Conservation (phyloP, 805 yeast species). For the Myxozyma mucilagina region DNA sequence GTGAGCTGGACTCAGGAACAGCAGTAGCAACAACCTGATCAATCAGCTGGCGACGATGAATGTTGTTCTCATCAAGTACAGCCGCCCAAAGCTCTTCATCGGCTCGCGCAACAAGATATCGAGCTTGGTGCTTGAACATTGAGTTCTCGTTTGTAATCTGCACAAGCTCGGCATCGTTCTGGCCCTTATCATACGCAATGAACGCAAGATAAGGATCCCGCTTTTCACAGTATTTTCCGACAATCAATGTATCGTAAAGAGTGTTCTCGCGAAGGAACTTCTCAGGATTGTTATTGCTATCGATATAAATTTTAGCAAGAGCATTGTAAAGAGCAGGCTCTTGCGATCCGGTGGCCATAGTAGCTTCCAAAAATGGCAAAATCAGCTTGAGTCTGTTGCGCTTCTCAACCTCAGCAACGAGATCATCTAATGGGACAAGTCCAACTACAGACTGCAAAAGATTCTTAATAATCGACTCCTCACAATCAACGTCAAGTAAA, state of each 20-base stretch:
- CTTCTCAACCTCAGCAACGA: conserved; percentile 93
- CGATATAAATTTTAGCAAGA: conserved; percentile 95
- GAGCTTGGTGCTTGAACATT: conserved; percentile 99
- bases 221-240: conserved; percentile 98
- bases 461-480: conserved; percentile 79
- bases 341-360: conserved; percentile 72
- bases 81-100: conserved; percentile 78
- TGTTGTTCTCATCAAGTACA: conserved; percentile 73
- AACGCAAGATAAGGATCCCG: conserved; percentile 98
- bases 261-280: conserved; percentile 90
- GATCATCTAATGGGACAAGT: conserved; percentile 86
- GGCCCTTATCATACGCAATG: conserved; percentile 95
- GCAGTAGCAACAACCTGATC: conserved; percentile 96
- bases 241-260: conserved; percentile 87
- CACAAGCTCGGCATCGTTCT: conserved; percentile 84
- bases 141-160: conserved; percentile 93
- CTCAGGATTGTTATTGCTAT: conserved; percentile 96
- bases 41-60: conserved; percentile 85
- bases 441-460: conserved; percentile 84
- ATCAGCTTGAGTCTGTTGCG: conserved; percentile 89
- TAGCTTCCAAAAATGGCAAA: conserved; percentile 89
- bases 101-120: conserved; percentile 87
- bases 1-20: conserved; percentile 88
- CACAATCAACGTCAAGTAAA: conserved; percentile 94
- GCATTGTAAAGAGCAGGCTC: conserved; percentile 94